These are phyloP conservation scores for Epichloe coenophiala DNA, from an alignment of 2,329 filamentous ascomycete species.

Conservation along the genomic window DNA sequence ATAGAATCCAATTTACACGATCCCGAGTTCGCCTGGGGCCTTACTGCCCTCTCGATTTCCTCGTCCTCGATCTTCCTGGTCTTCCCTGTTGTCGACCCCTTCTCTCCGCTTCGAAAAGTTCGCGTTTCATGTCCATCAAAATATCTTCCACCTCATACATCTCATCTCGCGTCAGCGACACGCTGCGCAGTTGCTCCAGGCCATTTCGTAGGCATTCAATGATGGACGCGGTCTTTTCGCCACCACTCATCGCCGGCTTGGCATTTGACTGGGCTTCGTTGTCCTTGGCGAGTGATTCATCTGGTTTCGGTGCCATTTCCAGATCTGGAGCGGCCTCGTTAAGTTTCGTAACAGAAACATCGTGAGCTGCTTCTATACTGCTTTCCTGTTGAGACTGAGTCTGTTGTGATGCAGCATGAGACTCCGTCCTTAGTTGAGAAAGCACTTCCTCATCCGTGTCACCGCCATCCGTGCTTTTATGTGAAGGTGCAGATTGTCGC, in stretches of 20 bases:
- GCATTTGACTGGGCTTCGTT: constrained; percentile 3
- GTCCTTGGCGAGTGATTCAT: constrained; percentile 1
- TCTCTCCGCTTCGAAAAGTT: constrained; percentile 57
- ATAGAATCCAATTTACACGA: not conserved
- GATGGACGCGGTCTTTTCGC: constrained; percentile 12
- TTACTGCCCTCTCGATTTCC: constrained; percentile 5
- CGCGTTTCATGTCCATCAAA: constrained; percentile 64
- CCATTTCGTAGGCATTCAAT: constrained; percentile 21
- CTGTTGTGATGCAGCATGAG: constrained; percentile 23
- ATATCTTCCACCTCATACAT: constrained; percentile 63
- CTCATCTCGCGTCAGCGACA: constrained; percentile 49
- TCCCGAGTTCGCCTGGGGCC: constrained; percentile 1
- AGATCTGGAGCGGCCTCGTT: not conserved
- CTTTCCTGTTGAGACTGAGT: constrained; percentile 14
- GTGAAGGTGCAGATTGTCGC: constrained; percentile 4
- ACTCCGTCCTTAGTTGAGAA: constrained; percentile 28
- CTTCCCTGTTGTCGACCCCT: constrained; percentile 26
- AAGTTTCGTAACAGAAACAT: not conserved
- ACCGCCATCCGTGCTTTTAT: constrained; percentile 11
- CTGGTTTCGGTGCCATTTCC: not conserved
- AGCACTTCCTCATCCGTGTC: constrained; percentile 28
- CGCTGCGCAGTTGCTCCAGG: constrained; percentile 43
- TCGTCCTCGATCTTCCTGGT: constrained; percentile 11
- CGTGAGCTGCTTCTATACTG: not conserved
- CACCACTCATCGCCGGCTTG: constrained; percentile 1